Conservation (phyloP, 2,329 filamentous ascomycete genomes). For the Aureobasidium sp. region DNA sequence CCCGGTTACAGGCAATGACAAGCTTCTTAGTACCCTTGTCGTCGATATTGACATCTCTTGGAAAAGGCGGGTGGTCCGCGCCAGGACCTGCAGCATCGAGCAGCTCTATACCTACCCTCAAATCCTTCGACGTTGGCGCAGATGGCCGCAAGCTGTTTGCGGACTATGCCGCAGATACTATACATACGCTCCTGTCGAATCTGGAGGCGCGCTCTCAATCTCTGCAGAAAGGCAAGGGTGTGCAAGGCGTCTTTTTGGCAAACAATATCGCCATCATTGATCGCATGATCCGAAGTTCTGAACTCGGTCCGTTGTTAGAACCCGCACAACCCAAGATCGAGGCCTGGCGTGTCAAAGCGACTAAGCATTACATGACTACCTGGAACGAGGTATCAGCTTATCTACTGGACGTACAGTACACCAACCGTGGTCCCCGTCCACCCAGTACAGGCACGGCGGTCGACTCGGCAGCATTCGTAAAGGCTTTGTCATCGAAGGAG, state of each 20-base stretch:
- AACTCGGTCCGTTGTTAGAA: slow-evolving; percentile 62
- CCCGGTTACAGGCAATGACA: slow-evolving; percentile 77
- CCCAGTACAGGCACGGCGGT: slow-evolving; percentile 57
- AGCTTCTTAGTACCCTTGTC: slow-evolving; percentile 79
- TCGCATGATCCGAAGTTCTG: slow-evolving; percentile 74
- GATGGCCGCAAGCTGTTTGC: slow-evolving; percentile 84
- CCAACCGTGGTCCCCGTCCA: slow-evolving; percentile 65
- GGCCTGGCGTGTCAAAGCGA: slow-evolving; percentile 80
- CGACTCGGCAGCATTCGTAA: slow-evolving; percentile 78
- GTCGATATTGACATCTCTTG: slow-evolving; percentile 84
- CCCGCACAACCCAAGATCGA: slow-evolving; percentile 59
- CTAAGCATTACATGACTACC: slow-evolving; percentile 70
- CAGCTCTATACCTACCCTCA: slow-evolving; percentile 62
- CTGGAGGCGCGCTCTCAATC: slow-evolving; percentile 67
- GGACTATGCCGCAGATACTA: slow-evolving; percentile 82
- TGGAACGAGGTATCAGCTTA: slow-evolving; percentile 84
- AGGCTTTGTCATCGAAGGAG: slow-evolving; percentile 78
- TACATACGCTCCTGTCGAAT: slow-evolving; percentile 69
- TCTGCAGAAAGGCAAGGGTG: slow-evolving; percentile 68
- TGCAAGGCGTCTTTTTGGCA: slow-evolving; percentile 81
- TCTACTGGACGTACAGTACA: slow-evolving; percentile 87
- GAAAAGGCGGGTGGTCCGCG: slow-evolving; percentile 77
- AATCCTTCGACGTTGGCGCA: slow-evolving; percentile 78
- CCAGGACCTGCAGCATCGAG: slow-evolving; percentile 48
- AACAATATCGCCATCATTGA: slow-evolving; percentile 83